Percentiles rank a stretch among this genome's conserved stretches.
phyloP scores from a whole-genome alignment of 345 rosid species.

The Bruguiera sexangula region DNA sequence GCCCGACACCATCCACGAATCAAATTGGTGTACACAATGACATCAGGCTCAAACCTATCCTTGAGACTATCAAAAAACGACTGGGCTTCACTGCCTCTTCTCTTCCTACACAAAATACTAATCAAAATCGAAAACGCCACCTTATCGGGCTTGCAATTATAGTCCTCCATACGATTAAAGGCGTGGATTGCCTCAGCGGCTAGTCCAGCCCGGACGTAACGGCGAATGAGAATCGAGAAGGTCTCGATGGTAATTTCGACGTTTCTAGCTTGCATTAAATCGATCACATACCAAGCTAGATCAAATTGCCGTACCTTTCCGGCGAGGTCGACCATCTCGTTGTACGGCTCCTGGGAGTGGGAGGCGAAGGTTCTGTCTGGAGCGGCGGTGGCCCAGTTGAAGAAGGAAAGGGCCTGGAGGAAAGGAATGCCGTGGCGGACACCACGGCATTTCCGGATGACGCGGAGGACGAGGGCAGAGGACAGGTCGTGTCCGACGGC shows the following conservation, averaged over 20 bases:
- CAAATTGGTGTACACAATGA: slow-evolving; percentile 67
- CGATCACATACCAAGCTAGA: slow-evolving; percentile 71
- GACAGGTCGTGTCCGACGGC: slow-evolving; percentile 29
- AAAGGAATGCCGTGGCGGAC: slow-evolving; percentile 84
- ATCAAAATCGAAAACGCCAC: slow-evolving; percentile 72
- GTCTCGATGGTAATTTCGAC: slow-evolving; percentile 51
- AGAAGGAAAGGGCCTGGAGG: slow-evolving; percentile 64
- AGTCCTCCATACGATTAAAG: slow-evolving; percentile 92
- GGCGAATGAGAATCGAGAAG: slow-evolving; percentile 68
- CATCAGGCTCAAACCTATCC: slow-evolving; percentile 66
- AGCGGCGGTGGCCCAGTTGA: slow-evolving; percentile 66
- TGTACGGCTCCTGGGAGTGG: slow-evolving; percentile 58
- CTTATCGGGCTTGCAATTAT: slow-evolving; percentile 68
- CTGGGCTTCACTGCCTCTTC: slow-evolving; percentile 82
- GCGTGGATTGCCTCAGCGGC: slow-evolving; percentile 87
- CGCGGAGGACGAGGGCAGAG: slow-evolving; percentile 45
- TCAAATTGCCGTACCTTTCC: slow-evolving; percentile 81
- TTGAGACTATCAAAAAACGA: slow-evolving; percentile 63
- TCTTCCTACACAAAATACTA: slow-evolving; percentile 57
- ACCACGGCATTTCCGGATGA: slow-evolving; percentile 57
- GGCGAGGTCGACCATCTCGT: slow-evolving; percentile 75
- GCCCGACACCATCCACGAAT: slow-evolving; percentile 89
- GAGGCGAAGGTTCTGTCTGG: slow-evolving; percentile 29
- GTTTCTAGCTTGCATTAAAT: slow-evolving; percentile 60
- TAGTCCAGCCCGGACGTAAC: slow-evolving; percentile 84